Percentiles rank a stretch among this genome's conserved stretches.
Evolutionary conservation across 1,284 basidiomycete genomes (phyloP).

Genomic region (Boletellus deceptivus): DNA sequence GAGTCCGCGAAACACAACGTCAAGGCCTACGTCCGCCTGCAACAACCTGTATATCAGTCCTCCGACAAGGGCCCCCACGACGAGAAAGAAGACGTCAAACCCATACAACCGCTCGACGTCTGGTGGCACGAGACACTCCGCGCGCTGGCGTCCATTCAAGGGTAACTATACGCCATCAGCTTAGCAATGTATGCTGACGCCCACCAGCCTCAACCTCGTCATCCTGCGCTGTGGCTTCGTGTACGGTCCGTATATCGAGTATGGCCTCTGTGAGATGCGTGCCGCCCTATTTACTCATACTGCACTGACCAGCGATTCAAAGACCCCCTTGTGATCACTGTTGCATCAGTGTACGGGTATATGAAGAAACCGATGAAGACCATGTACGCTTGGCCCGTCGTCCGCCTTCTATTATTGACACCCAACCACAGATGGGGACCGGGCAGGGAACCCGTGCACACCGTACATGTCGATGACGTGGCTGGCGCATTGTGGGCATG

Average conservation of each 20-base stretch:
- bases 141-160: constrained; percentile 69
- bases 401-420: constrained; percentile 4
- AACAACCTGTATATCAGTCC: constrained; percentile 82
- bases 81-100: constrained; percentile 77
- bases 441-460: constrained; percentile 78
- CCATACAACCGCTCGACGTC: constrained; percentile 67
- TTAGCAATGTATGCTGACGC: constrained; percentile 7
- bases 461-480: constrained; percentile 77
- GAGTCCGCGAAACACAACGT: constrained; percentile 67
- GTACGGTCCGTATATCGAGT: constrained; percentile 76
- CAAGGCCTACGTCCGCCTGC: constrained; percentile 77
- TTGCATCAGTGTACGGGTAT: constrained; percentile 82
- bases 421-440: constrained; percentile 59
- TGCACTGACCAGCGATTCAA: constrained; percentile 9
- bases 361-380: constrained; percentile 87
- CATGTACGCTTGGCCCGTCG: constrained; percentile 47
- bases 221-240: constrained; percentile 69
- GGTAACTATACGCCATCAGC: constrained; percentile 39
- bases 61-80: constrained; percentile 61
- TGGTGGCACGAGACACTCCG: constrained; percentile 92
- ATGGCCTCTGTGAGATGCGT: constrained; percentile 53
- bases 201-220: constrained; percentile 72
- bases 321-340: constrained; percentile 62
- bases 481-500: constrained; percentile 74
- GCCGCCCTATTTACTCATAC: constrained; percentile 7